phyloP scores from a whole-genome alignment of 1,139 yeast species.

The Hemisphaericaspora xylofermentans region DNA sequence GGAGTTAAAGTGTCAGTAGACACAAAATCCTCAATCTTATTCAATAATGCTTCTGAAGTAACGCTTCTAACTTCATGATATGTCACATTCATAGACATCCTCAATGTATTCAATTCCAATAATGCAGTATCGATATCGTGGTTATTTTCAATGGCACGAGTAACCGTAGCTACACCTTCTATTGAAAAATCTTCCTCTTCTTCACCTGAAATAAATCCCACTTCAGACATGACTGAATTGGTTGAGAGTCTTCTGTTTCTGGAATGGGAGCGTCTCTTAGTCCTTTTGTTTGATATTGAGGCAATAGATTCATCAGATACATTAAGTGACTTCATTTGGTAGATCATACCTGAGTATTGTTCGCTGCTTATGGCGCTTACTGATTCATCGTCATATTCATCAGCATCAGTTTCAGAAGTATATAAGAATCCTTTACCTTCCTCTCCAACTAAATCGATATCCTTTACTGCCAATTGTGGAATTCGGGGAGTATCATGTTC shows the following conservation, averaged over 20 bases:
- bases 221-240: constrained; percentile 40
- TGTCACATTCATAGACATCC: constrained; percentile 96
- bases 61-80: constrained; percentile 90
- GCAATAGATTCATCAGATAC: constrained; percentile 81
- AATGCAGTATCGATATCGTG: constrained; percentile 93
- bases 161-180: constrained; percentile 93
- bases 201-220: constrained; percentile 50
- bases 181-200: constrained; percentile 82
- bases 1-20: constrained; percentile 73
- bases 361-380: constrained; percentile 23
- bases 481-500: constrained; percentile 6
- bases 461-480: constrained; percentile 18
- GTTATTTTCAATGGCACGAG: constrained; percentile 85
- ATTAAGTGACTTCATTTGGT: constrained; percentile 62
- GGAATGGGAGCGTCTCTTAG: constrained; percentile 28
- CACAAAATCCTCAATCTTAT: constrained; percentile 67
- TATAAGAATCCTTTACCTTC: constrained; percentile 62
- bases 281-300: constrained; percentile 49
- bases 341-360: constrained; percentile 44
- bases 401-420: constrained; percentile 50
- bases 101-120: constrained; percentile 84
- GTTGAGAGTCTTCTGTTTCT: constrained; percentile 37
- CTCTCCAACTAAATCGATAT: constrained; percentile 50
- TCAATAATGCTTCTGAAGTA: constrained; percentile 69
- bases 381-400: constrained; percentile 40